Evolutionary conservation across 441 rosid genomes (phyloP).

Genomic region (Pelargonium australe): DNA sequence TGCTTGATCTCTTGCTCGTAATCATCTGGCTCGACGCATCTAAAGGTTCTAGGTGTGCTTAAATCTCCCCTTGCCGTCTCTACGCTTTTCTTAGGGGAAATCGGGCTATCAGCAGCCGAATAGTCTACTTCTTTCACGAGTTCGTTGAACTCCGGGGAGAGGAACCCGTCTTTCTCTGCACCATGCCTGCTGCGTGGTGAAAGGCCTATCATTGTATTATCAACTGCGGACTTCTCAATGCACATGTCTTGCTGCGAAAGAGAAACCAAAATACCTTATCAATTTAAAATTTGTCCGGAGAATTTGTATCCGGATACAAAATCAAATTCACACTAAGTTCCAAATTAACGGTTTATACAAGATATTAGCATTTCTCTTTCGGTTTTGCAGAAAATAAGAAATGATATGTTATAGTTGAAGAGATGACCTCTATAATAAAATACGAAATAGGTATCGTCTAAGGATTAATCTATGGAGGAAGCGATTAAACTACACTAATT

Average conservation of each 20-base stretch:
- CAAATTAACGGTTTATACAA: no score
- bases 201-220: slow-evolving; percentile 23
- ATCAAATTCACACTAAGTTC: not conserved
- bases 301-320: not conserved
- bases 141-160: slow-evolving; percentile 49
- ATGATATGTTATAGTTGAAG: no score
- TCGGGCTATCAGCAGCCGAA: slow-evolving; percentile 14
- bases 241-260: slow-evolving; percentile 32
- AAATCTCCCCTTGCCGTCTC: slow-evolving; percentile 33
- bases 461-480: no score
- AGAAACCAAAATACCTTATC: not conserved
- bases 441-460: no score
- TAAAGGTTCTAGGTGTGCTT: slow-evolving; percentile 35
- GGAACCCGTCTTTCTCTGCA: slow-evolving; percentile 39
- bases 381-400: no score
- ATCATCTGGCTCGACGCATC: slow-evolving; percentile 36
- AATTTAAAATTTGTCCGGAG: not conserved
- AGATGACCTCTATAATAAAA: no score
- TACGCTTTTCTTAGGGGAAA: slow-evolving; percentile 23
- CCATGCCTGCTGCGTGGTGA: slow-evolving; percentile 35
- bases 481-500: no score
- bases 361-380: no score
- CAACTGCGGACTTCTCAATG: slow-evolving; percentile 21
- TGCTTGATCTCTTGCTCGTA: slow-evolving; percentile 54
- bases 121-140: slow-evolving; percentile 39